Conservation (phyloP, 768 basidiomycete species). For the Rubroboletus satanas region DNA sequence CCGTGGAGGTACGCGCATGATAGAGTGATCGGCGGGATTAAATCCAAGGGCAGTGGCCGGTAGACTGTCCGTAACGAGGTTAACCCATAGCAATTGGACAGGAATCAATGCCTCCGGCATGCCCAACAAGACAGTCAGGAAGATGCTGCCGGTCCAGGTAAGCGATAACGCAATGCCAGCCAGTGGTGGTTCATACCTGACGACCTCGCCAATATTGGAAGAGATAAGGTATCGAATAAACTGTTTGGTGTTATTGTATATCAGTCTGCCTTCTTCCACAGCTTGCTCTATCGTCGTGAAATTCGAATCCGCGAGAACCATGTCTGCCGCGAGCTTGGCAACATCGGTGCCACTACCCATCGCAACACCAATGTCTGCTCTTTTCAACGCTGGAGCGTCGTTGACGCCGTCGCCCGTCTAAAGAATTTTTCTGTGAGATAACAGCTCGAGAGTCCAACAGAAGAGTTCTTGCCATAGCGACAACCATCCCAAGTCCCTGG, state of each 20-base stretch:
- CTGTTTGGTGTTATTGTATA: conserved; percentile 99
- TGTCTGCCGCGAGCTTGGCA: conserved; percentile 95
- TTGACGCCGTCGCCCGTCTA: conserved; percentile 98
- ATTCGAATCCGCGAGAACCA: conserved; percentile 97
- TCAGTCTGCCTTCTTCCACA: conserved; percentile 95
- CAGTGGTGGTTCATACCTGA: conserved; percentile 44
- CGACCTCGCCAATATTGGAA: conserved; percentile 96
- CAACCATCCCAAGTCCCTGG: conserved; percentile 87
- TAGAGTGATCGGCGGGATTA: conserved; percentile 94
- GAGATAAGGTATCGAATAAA: conserved; percentile 99
- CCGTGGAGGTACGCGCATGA: conserved; percentile 93
- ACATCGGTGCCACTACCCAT: conserved; percentile 99
- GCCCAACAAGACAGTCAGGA: conserved; percentile 92
- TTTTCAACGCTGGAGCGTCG: conserved; percentile 94
- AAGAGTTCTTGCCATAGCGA: conserved; percentile 74
- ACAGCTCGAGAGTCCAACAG: conserved; percentile 6
- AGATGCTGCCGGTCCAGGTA: conserved; percentile 58
- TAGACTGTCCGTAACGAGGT: conserved; percentile 93
- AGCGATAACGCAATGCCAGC: not conserved
- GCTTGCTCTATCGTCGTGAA: conserved; percentile 96
- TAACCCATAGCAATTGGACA: conserved; percentile 98
- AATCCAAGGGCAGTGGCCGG: conserved; percentile 97
- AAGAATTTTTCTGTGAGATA: conserved; percentile 5
- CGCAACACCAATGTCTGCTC: conserved; percentile 96
- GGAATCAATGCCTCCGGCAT: conserved; percentile 99